Conservation (phyloP, 1,284 basidiomycete species). For the Austroboletus novae-zelandiae region DNA sequence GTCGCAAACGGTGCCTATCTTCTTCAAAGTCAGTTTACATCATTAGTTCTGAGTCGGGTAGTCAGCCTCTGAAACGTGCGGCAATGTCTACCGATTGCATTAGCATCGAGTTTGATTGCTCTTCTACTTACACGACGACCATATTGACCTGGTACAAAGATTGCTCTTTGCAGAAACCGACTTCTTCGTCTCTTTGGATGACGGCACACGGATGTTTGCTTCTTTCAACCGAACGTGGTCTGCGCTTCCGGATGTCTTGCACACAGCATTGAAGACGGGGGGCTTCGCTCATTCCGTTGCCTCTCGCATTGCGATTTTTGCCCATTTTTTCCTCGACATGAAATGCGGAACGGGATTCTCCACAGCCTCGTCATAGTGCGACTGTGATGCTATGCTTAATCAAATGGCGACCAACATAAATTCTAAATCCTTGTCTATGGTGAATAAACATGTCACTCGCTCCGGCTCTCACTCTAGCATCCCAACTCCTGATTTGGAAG, state of each 20-base stretch:
- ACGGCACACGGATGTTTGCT: not conserved
- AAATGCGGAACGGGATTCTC: not conserved
- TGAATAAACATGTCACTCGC: not conserved
- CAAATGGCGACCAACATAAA: constrained; percentile 2
- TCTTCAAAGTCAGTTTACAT: no score
- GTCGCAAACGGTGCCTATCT: no score
- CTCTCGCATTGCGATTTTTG: constrained; percentile 6
- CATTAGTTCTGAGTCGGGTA: no score
- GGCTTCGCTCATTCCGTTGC: constrained; percentile 3
- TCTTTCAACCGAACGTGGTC: constrained; percentile 11
- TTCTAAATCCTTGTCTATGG: not conserved
- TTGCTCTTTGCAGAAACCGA: constrained; percentile 5
- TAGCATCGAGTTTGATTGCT: no score
- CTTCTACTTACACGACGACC: not conserved
- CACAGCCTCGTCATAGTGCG: not conserved
- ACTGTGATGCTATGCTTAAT: constrained; percentile 12
- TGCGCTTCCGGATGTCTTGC: not conserved
- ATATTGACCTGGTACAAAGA: constrained; percentile 3
- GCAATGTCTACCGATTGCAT: no score
- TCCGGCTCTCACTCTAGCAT: not conserved
- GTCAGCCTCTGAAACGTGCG: no score
- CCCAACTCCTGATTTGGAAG: fast-evolving
- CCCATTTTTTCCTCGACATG: constrained; percentile 10
- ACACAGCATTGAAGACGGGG: not conserved
- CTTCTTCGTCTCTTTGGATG: constrained; percentile 1